Conservation (phyloP, 495 filamentous ascomycete genomes). For the Penicillium pancosmium region DNA sequence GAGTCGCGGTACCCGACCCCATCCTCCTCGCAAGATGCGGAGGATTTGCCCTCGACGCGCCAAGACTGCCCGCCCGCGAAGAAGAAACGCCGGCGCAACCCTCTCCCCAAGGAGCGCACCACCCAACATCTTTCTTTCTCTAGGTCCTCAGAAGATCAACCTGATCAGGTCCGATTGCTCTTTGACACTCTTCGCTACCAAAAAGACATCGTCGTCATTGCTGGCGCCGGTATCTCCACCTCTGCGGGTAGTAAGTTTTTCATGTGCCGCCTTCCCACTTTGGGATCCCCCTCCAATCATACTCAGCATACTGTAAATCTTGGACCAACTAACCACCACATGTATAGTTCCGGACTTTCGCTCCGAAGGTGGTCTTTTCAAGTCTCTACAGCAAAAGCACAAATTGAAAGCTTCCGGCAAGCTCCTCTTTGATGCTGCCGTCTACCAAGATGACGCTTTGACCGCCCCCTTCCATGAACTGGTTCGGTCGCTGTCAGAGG, state of each 20-base stretch:
- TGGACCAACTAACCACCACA: slow-evolving; percentile 24
- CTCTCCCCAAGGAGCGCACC: slow-evolving; percentile 70
- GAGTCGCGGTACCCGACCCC: slow-evolving; percentile 57
- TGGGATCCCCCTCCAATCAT: slow-evolving; percentile 36
- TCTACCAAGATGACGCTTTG: slow-evolving; percentile 86
- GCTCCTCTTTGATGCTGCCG: slow-evolving; percentile 94
- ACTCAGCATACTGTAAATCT: background rate
- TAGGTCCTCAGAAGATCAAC: slow-evolving; percentile 50
- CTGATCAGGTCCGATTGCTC: slow-evolving; percentile 65
- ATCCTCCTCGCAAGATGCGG: slow-evolving; percentile 60
- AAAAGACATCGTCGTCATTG: slow-evolving; percentile 94
- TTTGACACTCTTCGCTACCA: slow-evolving; percentile 79
- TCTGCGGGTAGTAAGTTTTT: slow-evolving; percentile 84
- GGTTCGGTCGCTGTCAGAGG: slow-evolving; percentile 66
- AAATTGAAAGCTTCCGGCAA: slow-evolving; percentile 93
- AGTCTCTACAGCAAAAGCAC: slow-evolving; percentile 77
- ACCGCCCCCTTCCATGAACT: slow-evolving; percentile 92
- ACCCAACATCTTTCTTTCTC: slow-evolving; percentile 77
- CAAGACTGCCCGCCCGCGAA: slow-evolving; percentile 69
- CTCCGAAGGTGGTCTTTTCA: slow-evolving; percentile 85
- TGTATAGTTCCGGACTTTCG: slow-evolving; percentile 90
- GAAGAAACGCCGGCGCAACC: slow-evolving; percentile 70
- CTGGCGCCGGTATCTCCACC: slow-evolving; percentile 94
- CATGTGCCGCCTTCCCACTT: slow-evolving; percentile 57
- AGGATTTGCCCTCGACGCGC: slow-evolving; percentile 42